Conservation (phyloP, 2,329 filamentous ascomycete species). For the Aspergillus sergii region DNA sequence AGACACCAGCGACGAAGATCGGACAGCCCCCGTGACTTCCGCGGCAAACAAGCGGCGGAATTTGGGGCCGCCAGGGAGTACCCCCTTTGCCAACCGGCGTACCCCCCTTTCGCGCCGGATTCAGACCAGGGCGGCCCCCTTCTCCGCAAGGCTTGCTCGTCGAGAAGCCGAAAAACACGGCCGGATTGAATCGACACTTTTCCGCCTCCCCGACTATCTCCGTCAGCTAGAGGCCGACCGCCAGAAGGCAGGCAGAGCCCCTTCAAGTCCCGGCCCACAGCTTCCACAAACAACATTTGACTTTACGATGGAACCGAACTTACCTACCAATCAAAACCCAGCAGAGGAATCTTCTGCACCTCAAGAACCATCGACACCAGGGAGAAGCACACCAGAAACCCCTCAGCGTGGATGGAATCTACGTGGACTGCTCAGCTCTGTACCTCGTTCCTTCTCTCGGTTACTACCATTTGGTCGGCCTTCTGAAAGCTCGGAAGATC, state of each 20-base stretch:
- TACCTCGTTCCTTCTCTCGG: conserved; percentile 32
- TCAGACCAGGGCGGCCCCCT: conserved; percentile 23
- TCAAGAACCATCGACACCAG: conserved; percentile 23
- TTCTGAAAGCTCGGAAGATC: conserved; percentile 15
- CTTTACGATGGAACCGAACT: conserved; percentile 10
- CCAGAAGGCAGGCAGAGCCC: conserved; percentile 12
- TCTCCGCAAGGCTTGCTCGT: conserved; percentile 33
- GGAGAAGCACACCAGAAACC: conserved; percentile 13
- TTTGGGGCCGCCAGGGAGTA: conserved; percentile 25
- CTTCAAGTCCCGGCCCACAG: conserved; percentile 11
- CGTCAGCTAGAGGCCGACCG: conserved; percentile 34
- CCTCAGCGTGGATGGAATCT: conserved; percentile 31
- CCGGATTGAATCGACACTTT: conserved; percentile 37
- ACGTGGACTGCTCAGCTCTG: conserved; percentile 33
- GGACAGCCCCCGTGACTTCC: conserved; percentile 16
- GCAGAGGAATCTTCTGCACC: conserved; percentile 8
- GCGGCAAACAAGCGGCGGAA: conserved; percentile 27
- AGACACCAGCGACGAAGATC: conserved; percentile 14
- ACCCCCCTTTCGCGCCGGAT: conserved; percentile 23
- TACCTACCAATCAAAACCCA: conserved; percentile 4
- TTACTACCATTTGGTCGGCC: conserved; percentile 26
- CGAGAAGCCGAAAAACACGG: conserved; percentile 34
- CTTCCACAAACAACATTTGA: conserved; percentile 13
- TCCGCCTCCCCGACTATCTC: conserved; percentile 35
- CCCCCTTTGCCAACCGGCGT: conserved; percentile 22